These are phyloP conservation scores for Hygrophila difformis DNA, from an alignment of 257 asterid genomes.

Conservation along the genomic window DNA sequence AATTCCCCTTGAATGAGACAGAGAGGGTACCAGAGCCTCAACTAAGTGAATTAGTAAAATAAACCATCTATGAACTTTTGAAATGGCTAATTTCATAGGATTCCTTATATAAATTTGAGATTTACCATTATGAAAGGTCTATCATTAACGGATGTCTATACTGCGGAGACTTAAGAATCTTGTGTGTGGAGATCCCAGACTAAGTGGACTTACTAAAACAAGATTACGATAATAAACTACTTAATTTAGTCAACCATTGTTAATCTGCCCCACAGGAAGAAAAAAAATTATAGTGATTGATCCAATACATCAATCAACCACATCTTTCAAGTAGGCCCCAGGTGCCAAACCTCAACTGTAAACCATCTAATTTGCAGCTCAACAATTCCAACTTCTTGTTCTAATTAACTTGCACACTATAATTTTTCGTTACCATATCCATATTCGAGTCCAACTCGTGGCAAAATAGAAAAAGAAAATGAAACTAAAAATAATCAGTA, in stretches of 20 bases:
- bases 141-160: too few relatives aligned
- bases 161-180: slow-evolving; percentile 4
- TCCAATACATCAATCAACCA: neutral
- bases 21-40: neutral
- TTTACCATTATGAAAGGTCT: too few relatives aligned
- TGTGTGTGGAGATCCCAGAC: slow-evolving; percentile 13
- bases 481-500: slow-evolving; percentile 5
- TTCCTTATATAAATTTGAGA: too few relatives aligned
- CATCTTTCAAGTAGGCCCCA: slow-evolving; percentile 2
- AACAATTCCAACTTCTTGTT: slow-evolving; percentile 7
- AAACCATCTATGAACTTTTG: neutral
- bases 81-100: too few relatives aligned
- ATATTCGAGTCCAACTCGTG: slow-evolving; percentile 2
- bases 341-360: slow-evolving; percentile 5
- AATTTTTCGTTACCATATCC: slow-evolving; percentile 2
- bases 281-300: slow-evolving; percentile 5
- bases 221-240: slow-evolving; percentile 6
- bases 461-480: slow-evolving; percentile 2
- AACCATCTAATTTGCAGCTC: neutral
- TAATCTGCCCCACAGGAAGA: slow-evolving; percentile 4
- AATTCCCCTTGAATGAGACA: slow-evolving; percentile 6
- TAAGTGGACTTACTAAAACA: neutral
- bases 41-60: slow-evolving; percentile 1
- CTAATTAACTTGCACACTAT: neutral
- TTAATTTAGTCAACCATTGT: neutral